These are phyloP conservation scores for Metschnikowia gelsemii DNA, from an alignment of 805 yeast genomes.

Conservation along the genomic window DNA sequence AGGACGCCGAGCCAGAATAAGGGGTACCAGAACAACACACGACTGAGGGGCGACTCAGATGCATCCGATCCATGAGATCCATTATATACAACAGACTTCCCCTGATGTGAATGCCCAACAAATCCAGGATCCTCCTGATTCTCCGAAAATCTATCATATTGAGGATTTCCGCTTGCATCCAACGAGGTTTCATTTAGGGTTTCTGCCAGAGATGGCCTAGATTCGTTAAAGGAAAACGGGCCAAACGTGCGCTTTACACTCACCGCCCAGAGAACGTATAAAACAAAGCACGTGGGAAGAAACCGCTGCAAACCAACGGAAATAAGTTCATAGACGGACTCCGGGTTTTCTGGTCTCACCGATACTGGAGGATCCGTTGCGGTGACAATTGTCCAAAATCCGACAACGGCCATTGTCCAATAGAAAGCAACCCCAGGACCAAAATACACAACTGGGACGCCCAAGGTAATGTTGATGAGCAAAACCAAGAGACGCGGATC, in stretches of 20 bases:
- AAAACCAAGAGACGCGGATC: conserved; percentile 68
- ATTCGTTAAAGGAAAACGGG: background rate
- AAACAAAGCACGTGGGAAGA: conserved; percentile 69
- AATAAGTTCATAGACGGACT: conserved; percentile 56
- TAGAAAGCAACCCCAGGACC: conserved; percentile 46
- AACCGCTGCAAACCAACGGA: conserved; percentile 73
- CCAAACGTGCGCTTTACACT: conserved; percentile 51
- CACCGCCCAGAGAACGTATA: conserved; percentile 66
- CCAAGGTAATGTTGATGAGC: conserved; percentile 56
- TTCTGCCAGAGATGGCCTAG: conserved; percentile 7
- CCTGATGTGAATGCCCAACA: no score
- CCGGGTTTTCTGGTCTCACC: conserved; percentile 53
- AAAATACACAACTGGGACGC: conserved; percentile 58
- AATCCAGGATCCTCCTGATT: no score
- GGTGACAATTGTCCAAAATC: conserved; percentile 80
- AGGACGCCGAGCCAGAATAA: conserved; percentile 81
- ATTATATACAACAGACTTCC: no score
- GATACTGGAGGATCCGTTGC: conserved; percentile 77
- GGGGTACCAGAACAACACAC: conserved; percentile 68
- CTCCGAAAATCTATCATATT: no score
- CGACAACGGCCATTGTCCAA: conserved; percentile 62
- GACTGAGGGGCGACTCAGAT: conserved; percentile 38
- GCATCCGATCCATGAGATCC: no score
- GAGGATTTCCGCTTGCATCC: background rate
- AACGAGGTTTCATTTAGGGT: background rate